phyloP scores from a whole-genome alignment of 2,329 filamentous ascomycete species.

The Gliomastix tumulicola region DNA sequence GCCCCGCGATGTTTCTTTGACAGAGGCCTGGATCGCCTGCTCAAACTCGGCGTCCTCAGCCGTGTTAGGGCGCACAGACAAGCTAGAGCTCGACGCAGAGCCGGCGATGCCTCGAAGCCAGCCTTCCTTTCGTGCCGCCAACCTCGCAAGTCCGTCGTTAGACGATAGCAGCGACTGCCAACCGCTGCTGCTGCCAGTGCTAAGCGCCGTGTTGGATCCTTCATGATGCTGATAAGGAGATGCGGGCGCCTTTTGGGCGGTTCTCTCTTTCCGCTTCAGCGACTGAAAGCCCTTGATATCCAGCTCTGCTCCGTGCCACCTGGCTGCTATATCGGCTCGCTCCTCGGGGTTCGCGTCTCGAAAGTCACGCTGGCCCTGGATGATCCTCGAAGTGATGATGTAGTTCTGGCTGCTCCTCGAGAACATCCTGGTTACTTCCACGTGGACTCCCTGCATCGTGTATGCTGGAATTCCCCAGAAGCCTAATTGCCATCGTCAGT shows the following conservation, averaged over 20 bases:
- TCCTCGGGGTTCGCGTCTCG: constrained; percentile 48
- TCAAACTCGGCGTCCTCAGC: constrained; percentile 58
- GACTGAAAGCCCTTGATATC: constrained; percentile 55
- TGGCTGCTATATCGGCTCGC: constrained; percentile 52
- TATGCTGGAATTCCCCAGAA: constrained; percentile 72
- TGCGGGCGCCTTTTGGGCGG: constrained; percentile 22
- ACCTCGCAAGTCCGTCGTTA: constrained; percentile 39
- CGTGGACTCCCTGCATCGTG: constrained; percentile 74
- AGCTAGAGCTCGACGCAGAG: constrained; percentile 7
- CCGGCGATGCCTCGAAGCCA: constrained; percentile 8
- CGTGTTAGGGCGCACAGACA: neutral
- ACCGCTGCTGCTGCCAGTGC: constrained; percentile 16
- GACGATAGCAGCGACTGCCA: constrained; percentile 42
- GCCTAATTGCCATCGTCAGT: constrained; percentile 23
- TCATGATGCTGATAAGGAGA: too few species aligned
- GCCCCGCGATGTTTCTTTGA: constrained; percentile 63
- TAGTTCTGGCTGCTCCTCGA: constrained; percentile 70
- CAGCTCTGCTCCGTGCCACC: constrained; percentile 56
- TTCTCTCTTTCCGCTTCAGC: constrained; percentile 39
- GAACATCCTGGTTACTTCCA: constrained; percentile 66
- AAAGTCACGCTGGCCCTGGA: constrained; percentile 67
- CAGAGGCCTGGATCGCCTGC: constrained; percentile 62
- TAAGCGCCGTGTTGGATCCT: neutral
- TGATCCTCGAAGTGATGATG: constrained; percentile 68
- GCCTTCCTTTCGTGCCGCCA: constrained; percentile 19